A percentile compares a stretch with the other conserved stretches of the same genome.
Conservation (phyloP, 208 protist genomes). For the Porcisia hertigi region DNA sequence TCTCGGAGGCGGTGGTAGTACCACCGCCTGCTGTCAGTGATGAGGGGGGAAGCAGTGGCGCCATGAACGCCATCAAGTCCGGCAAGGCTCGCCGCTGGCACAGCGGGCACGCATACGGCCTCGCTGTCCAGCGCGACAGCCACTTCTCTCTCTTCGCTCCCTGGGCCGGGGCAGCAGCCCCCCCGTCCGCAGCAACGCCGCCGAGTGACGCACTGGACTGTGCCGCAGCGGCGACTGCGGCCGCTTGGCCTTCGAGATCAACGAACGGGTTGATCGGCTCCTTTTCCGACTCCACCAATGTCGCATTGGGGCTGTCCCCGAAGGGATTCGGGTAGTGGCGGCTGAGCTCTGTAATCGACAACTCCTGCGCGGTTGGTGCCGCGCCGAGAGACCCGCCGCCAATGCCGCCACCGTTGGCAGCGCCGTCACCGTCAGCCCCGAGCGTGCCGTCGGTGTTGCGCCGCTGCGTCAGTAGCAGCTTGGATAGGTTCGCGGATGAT, state of each 20-base stretch:
- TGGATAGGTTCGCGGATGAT: not conserved
- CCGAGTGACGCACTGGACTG: not conserved
- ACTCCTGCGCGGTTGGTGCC: constrained; percentile 21
- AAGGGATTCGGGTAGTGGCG: constrained; percentile 85
- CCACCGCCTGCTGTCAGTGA: not conserved
- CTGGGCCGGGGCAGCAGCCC: not conserved
- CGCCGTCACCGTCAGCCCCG: not conserved
- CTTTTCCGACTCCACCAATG: constrained; percentile 59
- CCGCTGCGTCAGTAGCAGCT: constrained; percentile 1
- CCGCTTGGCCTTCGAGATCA: constrained; percentile 42
- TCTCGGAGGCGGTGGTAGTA: not conserved
- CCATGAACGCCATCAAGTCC: not conserved
- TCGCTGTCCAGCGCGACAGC: constrained; percentile 9
- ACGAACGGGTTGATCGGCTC: constrained; percentile 86
- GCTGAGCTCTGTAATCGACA: constrained; percentile 66
- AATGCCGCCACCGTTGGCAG: not conserved
- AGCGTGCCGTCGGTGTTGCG: constrained; percentile 15
- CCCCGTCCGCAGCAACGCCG: not conserved
- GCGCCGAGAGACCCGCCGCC: not conserved
- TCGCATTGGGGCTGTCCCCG: constrained; percentile 65
- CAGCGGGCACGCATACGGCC: constrained; percentile 33
- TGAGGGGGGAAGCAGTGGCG: constrained; percentile 1
- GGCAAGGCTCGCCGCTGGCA: constrained; percentile 9
- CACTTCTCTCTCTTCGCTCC: constrained; percentile 2
- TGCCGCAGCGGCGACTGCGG: not conserved